These are phyloP conservation scores for Citrullus amarus DNA, from an alignment of 306 rosid species.

Conservation along the genomic window DNA sequence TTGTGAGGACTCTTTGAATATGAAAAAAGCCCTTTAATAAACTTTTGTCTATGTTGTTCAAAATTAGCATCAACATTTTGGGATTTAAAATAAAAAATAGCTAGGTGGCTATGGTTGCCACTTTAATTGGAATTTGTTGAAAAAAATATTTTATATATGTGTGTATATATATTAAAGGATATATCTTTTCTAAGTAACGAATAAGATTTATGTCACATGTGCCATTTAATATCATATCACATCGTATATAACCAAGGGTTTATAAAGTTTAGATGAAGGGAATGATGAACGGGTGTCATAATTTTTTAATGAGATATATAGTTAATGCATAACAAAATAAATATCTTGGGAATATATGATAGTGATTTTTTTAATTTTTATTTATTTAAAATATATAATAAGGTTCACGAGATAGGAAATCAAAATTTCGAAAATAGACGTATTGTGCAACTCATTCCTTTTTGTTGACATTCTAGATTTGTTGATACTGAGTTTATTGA, in stretches of 20 bases:
- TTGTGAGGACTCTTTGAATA: too few relatives aligned
- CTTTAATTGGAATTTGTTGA: not conserved
- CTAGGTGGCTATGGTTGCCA: not conserved
- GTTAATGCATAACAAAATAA: not conserved
- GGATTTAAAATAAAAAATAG: not conserved
- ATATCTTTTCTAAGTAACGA: not conserved
- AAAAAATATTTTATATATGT: not conserved
- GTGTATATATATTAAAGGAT: not conserved
- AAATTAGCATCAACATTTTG: not conserved
- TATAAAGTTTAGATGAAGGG: not conserved
- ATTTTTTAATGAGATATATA: not conserved
- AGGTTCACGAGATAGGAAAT: too few relatives aligned
- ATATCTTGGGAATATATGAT: not conserved
- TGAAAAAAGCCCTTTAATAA: too few relatives aligned
- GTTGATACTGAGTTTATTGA: too few relatives aligned
- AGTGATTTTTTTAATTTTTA: not conserved
- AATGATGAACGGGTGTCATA: not conserved
- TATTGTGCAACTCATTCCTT: too few relatives aligned
- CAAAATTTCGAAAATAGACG: too few relatives aligned
- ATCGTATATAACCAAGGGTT: not conserved
- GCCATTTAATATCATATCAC: slow-evolving; percentile 1
- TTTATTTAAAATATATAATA: not conserved
- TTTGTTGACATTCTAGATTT: too few relatives aligned
- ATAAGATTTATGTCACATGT: not conserved
- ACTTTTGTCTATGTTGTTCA: too few relatives aligned